Base-by-base conservation (phyloP, 768 basidiomycete species). In the Suillus placidus region DNA sequence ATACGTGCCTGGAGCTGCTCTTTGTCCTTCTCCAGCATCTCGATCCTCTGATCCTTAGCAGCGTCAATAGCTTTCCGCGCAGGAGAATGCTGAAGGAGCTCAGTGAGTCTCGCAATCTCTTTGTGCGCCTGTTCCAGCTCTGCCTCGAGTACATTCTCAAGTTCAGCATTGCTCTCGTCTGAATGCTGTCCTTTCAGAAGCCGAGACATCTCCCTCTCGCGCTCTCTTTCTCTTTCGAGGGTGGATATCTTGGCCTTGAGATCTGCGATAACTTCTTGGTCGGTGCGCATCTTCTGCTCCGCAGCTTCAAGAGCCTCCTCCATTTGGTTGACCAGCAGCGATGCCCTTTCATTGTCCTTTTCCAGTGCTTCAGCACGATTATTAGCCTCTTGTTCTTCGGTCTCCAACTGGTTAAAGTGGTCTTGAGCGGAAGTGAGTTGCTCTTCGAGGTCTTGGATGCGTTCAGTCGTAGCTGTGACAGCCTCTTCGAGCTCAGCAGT, bases 111-210 rank as follows among this genome's bases (percentile, higher is more conserved):
- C 0, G 88, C 89, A 65, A 93, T 89, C 74, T 94, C 92, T 71
- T 79, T 86, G 72, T 93, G 82, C 0, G 94, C 93, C 1, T 86
- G 83, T 64, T 93, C 91, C 51, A 95, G 84, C 70, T 94, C 93
- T 3, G 81, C 80, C 73, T 95, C 92, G 60, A 95, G 80, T 0
- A 80, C 84, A 65, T 88, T 76, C 61, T 78, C 88, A 34, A 87
- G 76, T 26, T 93, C 91, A 35, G 83, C 81, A 40, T 87, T 84
- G 14, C 68, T 71, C 73, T 82, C 66, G 73, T 81, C 42, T 72
- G 57, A 68, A 40, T 66, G 64, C 42, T 65, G 26, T 64, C 71
- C 71, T 23, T 60, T 64, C 43, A 61, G 63, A 70, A 69, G 68
- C 55, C 66, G 57, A 7, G 73, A 70, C 55, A 69, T 63, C 49